Evolutionary conservation across 805 yeast species (phyloP).

Genomic region (Candida awuae): DNA sequence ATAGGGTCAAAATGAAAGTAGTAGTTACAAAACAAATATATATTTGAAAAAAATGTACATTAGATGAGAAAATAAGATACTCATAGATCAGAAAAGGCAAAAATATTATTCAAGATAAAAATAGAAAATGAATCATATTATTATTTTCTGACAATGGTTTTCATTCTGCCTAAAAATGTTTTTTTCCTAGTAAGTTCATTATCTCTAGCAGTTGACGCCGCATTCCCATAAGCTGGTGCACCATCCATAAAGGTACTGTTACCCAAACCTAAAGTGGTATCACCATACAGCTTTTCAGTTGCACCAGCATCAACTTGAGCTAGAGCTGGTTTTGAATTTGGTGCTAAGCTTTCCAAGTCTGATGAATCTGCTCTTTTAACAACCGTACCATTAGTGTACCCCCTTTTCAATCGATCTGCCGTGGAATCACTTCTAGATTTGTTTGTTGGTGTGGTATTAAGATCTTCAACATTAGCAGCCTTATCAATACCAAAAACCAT

Average conservation of each 20-base stretch:
- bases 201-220: constrained; percentile 30
- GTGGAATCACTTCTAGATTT: constrained; percentile 6
- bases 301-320: constrained; percentile 63
- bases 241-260: constrained; percentile 91
- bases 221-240: constrained; percentile 71
- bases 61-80: background rate
- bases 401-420: constrained; percentile 2
- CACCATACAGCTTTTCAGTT: constrained; percentile 64
- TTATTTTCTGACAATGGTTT: constrained; percentile 45
- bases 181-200: constrained; percentile 69
- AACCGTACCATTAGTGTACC: constrained; percentile 27
- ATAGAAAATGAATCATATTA: background rate
- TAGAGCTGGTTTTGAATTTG: constrained; percentile 42
- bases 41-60: background rate
- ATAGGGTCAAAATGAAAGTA: no score
- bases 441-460: constrained; percentile 26
- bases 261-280: constrained; percentile 81
- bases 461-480: constrained; percentile 43
- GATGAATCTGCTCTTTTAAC: constrained; percentile 24
- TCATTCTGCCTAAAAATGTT: constrained; percentile 76
- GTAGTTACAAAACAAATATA: background rate
- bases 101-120: background rate
- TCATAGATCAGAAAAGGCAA: background rate
- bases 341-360: constrained; percentile 17
- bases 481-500: constrained; percentile 64